Base-by-base conservation (phyloP, 306 rosid genomes). In the Hippophae tibetana region DNA sequence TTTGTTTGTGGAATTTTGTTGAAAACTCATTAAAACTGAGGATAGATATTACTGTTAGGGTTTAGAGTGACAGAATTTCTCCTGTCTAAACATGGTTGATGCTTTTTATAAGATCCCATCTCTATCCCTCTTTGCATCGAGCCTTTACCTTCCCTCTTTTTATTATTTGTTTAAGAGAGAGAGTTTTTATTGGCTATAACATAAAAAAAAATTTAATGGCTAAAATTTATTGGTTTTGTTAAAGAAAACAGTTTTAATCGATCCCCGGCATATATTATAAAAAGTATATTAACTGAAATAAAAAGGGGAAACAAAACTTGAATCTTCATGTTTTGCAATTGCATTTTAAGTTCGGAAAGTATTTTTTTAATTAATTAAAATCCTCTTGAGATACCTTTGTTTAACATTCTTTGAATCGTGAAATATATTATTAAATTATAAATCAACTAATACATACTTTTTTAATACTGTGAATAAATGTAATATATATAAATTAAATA, bases 71-170 rank as follows among this genome's bases (percentile, higher is more conserved):
- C 82, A 82, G 58, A 71, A 73, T 78, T 79, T 76, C 79, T 62
- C 57, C 45, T 59, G 69, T 65, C 69, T 52, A 78, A 67, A 69
- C 62, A 60, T 42, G 13, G 68, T 76, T 70, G 84, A 67, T 74
- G 95, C 90, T 81, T 81, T 86, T 18, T 18, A 18, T 78, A 68
- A 86, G 89, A 81, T 74, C 72, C 70, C 60, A 64, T 67, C 74
- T 67, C 47, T 61, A 47, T 55, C 38, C 59, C 54, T 40, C 65
- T 72, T 53, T 61, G 38, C 49, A 43, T 59, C 58, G 47, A 26
- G 38, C 58, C 42, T 48, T 10, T 47, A 18, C n/a, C 13, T 53
- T 50, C 13, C 52, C 25, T 3, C 6, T 58, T 43, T 60, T 76
- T 23, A 44, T 42, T 13, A 48, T 61, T 61, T 55, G 45, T 63